Evolutionary conservation across 192 early-diverging fungal species (phyloP), one percentile per base, ranked within the genome.

Genomic region (Dimargaris verticillata): DNA sequence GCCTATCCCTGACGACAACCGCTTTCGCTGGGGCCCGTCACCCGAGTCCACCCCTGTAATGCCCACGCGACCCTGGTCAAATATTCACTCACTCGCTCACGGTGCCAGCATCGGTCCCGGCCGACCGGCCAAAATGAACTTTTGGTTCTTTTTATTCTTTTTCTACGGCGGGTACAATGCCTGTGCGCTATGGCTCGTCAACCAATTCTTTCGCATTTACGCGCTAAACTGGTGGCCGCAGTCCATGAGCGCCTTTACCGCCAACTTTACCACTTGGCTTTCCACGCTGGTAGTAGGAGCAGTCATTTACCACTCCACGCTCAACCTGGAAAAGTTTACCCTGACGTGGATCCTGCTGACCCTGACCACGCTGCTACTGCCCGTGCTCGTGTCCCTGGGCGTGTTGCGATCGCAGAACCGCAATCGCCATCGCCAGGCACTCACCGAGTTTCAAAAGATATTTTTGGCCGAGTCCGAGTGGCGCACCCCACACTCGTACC

Each of bases 151-250:
- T 59, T 64, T 88, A 43, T 73, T 84, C 66, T 85, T 80, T 64
- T 88, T 86, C 72, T 88, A 82, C 68, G 86, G 86, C 18, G 54
- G 78, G 10, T 88, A 88, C 69, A 88, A 86, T 44, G 86, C 83
- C 5, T 70, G 86, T 49, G 86, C 80, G 24, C 70, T 88, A 38
- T 66, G 79, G 49, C 74, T 88, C 25, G 82, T 88, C 64, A 83
- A 83, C 45, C 84, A 88, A 70, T 77, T 88, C 26, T 88, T 88
- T 72, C 80, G 77, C 58, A 78, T 85, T 26, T 88, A 88, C 64
- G 79, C 86, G 61, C 71, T 88, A 59, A 88, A 83, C 29, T 88
- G 86, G 86, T 88, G 84, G 83, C 86, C 86, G 29, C 74, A 78
- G 53, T 65, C 70, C 9, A 72, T 88, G 60, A 80, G 78, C 20